Percentiles rank a stretch among this genome's conserved stretches.
Conservation (phyloP, 305 asterid genomes). For the Fraxinus sp. region DNA sequence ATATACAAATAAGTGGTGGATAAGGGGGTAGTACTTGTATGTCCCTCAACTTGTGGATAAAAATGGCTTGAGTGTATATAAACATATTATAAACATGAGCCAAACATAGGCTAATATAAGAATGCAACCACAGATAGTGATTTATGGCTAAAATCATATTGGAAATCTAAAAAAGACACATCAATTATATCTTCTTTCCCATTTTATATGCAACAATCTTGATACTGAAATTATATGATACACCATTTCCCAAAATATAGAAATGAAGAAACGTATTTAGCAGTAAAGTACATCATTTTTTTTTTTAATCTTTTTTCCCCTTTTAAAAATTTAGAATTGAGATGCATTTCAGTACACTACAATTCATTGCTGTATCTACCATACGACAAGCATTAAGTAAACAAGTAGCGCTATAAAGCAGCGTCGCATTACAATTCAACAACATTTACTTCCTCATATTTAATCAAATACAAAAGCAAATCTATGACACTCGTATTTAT, state of each 20-base stretch:
- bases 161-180: neutral
- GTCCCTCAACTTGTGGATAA: neutral
- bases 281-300: neutral
- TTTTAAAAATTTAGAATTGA: neutral
- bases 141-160: neutral
- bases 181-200: neutral
- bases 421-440: neutral
- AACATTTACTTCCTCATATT: neutral
- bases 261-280: neutral
- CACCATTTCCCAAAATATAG: neutral
- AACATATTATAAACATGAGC: neutral
- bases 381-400: neutral
- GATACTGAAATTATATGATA: neutral
- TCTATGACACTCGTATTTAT: neutral
- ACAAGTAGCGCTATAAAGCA: neutral
- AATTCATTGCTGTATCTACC: neutral
- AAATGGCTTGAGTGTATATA: neutral
- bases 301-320: neutral
- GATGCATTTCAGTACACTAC: neutral
- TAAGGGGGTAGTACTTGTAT: neutral
- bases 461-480: neutral
- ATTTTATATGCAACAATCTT: neutral
- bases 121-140: neutral
- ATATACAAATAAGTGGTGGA: neutral
- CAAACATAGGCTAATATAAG: neutral